Evolutionary conservation across 257 asterid species (phyloP).

Genomic region (Eucommia ulmoides): DNA sequence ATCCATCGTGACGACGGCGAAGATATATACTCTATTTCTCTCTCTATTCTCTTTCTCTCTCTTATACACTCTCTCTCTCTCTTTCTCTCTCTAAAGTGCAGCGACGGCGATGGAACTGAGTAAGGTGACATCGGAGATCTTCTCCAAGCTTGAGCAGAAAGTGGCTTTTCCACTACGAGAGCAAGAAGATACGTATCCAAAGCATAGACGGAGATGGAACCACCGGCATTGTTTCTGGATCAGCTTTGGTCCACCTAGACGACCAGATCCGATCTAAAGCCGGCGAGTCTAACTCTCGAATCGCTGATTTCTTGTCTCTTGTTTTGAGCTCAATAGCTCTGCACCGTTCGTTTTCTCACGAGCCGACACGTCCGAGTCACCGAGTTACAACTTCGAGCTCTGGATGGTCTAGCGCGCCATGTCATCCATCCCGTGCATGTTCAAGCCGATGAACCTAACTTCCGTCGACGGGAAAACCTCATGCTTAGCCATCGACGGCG

Average conservation of each 20-base stretch:
- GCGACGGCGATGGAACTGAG: not conserved
- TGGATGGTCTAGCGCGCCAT: slow-evolving; percentile 94
- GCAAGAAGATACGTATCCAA: slow-evolving; percentile 58
- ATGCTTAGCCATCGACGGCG: slow-evolving; percentile 85
- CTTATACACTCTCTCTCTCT: not conserved
- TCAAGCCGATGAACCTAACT: slow-evolving; percentile 61
- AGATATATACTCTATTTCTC: not conserved
- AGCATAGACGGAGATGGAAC: slow-evolving; percentile 85
- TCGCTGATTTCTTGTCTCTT: slow-evolving; percentile 81
- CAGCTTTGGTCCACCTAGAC: slow-evolving; percentile 62
- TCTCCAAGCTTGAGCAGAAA: too few relatives aligned
- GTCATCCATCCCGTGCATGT: slow-evolving; percentile 63
- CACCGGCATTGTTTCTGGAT: slow-evolving; percentile 43
- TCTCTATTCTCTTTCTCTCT: not conserved
- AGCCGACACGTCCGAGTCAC: slow-evolving; percentile 80
- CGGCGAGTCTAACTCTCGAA: slow-evolving; percentile 47
- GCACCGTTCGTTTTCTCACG: slow-evolving; percentile 96
- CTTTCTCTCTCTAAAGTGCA: not conserved
- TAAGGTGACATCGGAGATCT: too few relatives aligned
- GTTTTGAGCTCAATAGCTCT: slow-evolving; percentile 66
- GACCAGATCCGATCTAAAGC: slow-evolving; percentile 70
- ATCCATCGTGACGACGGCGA: too few relatives aligned
- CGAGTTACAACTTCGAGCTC: slow-evolving; percentile 83
- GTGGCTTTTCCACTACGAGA: slow-evolving; percentile 78
- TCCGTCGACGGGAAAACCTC: slow-evolving; percentile 73